Base-by-base conservation (phyloP, 495 filamentous ascomycete genomes). In the Annulohypoxylon bovei region DNA sequence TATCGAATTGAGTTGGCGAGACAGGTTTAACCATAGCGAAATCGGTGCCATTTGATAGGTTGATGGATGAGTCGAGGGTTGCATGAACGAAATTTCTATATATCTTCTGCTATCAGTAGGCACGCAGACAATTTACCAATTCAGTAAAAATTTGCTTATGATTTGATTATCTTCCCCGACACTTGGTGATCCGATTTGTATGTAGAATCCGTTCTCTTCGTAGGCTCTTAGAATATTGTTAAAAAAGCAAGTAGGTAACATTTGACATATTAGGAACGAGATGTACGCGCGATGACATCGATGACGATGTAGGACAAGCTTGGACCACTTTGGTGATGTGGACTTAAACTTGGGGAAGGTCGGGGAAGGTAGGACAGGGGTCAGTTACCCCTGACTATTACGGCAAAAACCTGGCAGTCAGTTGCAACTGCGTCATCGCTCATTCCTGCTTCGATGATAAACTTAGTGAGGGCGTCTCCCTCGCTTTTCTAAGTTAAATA, bases 401-500 rank as follows among this genome's bases (percentile, higher is more conserved):
- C 39, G n/a, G 25, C 23, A 33, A 70, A 65, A 61, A 50, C 57
- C 57, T 62, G 63, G 57, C 40, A 63, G 47, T 33, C 64, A 64
- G 54, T 50, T 46, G 58, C 20, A 72, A 64, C 69, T 72, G 64
- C 69, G 69, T 72, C 69, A 72, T 72, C 63, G 64, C 47, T 60
- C 63, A 60, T 72, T 64, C 64, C 59, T 54, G 49, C 6, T 30
- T 62, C n/a, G 14, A 57, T 22, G 32, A 49, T 55, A 56, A 61
- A 25, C 46, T 30, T 28, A 64, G 46, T 25, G 6, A 49, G 5
- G 50, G 2, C n/a, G 1, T 39, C 16, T 23, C 30, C n/a, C 60
- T 54, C 33, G 28, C 18, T 23, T 23, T 33, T 42, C 23, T 5
- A 18, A n/a, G 53, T 8, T 16, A 30, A 7, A 4, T 30, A 49